phyloP scores from a whole-genome alignment of 768 basidiomycete genomes.

The Xanthoconium purpureum region DNA sequence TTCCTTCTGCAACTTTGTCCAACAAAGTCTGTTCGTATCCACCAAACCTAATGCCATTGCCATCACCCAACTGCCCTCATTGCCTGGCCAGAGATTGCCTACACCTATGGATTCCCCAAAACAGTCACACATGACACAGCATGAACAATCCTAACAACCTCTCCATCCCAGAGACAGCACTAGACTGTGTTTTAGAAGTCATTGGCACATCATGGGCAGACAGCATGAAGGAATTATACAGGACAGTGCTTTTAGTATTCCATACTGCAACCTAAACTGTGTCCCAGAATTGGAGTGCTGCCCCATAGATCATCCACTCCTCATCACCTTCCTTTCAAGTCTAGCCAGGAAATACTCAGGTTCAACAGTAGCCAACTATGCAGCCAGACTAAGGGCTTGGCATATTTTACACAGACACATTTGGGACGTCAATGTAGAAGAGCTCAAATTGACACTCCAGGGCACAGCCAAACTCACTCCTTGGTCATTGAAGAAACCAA shows the following conservation, averaged over 20 bases:
- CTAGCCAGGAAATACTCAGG: background rate
- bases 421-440: background rate
- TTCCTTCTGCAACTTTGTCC: no score
- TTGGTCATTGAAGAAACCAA: fast-evolving
- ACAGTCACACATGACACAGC: no score
- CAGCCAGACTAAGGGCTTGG: background rate
- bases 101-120: no score
- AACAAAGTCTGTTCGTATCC: no score
- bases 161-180: no score
- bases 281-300: background rate
- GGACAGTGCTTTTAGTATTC: background rate
- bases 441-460: background rate
- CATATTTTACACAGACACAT: background rate
- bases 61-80: no score
- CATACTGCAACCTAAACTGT: background rate
- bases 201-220: background rate
- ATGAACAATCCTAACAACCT: no score
- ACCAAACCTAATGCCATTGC: no score
- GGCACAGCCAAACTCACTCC: background rate
- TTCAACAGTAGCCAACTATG: background rate
- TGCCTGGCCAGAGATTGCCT: no score
- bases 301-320: fast-evolving
- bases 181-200: background rate
- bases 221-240: background rate
- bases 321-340: background rate